Evolutionary conservation across 2,329 filamentous ascomycete species (phyloP).

Genomic region (Aspergillus brunneoviolaceus): DNA sequence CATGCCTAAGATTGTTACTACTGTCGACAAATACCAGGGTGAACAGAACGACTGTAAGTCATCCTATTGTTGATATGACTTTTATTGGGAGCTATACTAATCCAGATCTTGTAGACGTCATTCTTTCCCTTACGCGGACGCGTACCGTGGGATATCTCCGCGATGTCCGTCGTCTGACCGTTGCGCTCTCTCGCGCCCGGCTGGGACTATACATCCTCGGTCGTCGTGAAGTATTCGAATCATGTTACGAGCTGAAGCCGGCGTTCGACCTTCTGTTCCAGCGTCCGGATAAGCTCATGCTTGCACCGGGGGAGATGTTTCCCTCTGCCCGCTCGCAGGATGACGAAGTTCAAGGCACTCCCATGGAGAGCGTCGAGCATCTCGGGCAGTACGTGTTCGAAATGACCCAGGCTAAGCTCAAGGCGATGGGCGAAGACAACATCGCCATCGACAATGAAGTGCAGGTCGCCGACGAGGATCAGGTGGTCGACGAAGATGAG

Average conservation of each 20-base stretch:
- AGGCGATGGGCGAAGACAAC: conserved; percentile 52
- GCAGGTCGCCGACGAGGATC: conserved; percentile 29
- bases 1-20: conserved; percentile 83
- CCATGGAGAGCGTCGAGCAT: conserved; percentile 91
- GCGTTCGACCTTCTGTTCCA: conserved; percentile 78
- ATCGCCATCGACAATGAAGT: conserved; percentile 37
- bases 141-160: conserved; percentile 87
- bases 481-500: conserved; percentile 35
- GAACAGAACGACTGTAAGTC: conserved; percentile 96
- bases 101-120: conserved; percentile 65
- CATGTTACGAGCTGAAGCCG: conserved; percentile 80
- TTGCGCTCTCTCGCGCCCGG: conserved; percentile 87
- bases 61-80: background rate
- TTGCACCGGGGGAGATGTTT: conserved; percentile 85
- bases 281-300: conserved; percentile 75
- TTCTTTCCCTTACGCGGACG: conserved; percentile 88
- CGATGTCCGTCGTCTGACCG: conserved; percentile 88
- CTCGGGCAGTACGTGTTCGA: conserved; percentile 94
- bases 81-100: conserved; percentile 16
- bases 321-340: conserved; percentile 60
- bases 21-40: conserved; percentile 98
- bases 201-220: conserved; percentile 91
- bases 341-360: conserved; percentile 54
- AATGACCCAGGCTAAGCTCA: conserved; percentile 77
- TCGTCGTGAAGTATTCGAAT: conserved; percentile 81